Base-by-base conservation (phyloP, 495 filamentous ascomycete genomes). In the Aspergillus affinis region DNA sequence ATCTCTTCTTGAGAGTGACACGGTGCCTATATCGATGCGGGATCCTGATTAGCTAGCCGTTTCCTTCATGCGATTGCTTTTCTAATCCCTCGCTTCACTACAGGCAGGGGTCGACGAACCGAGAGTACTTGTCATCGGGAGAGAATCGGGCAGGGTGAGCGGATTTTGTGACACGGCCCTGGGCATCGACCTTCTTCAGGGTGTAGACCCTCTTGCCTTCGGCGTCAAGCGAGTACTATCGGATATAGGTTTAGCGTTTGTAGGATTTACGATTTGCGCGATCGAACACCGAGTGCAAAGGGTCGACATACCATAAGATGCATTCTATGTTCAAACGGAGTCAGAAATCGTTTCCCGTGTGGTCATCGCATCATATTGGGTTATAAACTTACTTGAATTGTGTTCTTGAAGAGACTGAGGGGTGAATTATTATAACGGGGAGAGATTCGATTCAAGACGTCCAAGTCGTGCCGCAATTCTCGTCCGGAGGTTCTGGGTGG, bases 131-230 rank as follows among this genome's bases (percentile, higher is more conserved):
- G 81, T 98, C 94, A 79, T 98, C 94, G 60, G 94, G 94, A 41
- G 91, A 94, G 82, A 97, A 98, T 61, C 95, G 82, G 49, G 95
- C 95, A 20, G 95, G 94, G 83, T 98, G 94, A 45, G 94, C 94
- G 49, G 88, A 92, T 81, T 93, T 95, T 67, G 95, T 95, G 69
- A 97, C 89, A 66, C 91, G 84, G 65, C 88, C 88, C 58, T 83
- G 73, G 18, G 59, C 48, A 21, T 86, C 76, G 63, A 74, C 69
- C 72, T 79, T 79, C 76, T 79, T 76, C 61, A 79, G 62, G 9
- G 93, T 96, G 84, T 97, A 98, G 66, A 87, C 68, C 62, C 91
- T 88, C 78, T 92, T 90, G 79, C 92, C 92, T 48, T 82, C 76
- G 68, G 84, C 68, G 71, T 89, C 88, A 72, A 90, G 73, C 55